These are phyloP conservation scores for Podila verticillata DNA, from an alignment of 192 early-diverging fungal species.

Conservation along the genomic window DNA sequence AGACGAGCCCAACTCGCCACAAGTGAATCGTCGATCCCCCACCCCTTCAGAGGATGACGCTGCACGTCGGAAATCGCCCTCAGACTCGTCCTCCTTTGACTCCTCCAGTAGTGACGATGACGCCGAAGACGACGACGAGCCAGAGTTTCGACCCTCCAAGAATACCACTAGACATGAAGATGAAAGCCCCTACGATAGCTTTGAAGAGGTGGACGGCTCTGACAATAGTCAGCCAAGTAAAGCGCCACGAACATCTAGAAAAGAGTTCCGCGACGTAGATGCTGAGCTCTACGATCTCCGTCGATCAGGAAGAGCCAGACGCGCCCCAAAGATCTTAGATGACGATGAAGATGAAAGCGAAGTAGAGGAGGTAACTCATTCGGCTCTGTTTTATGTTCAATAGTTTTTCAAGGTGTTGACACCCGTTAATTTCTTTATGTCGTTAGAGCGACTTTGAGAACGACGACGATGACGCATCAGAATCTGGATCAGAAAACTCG, in stretches of 20 bases:
- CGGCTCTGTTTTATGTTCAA: too few species aligned
- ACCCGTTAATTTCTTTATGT: neutral
- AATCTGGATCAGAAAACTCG: constrained; percentile 31
- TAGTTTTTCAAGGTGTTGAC: too few species aligned
- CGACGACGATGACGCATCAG: constrained; percentile 39
- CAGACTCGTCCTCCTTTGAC: constrained; percentile 38
- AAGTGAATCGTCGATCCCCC: constrained; percentile 11
- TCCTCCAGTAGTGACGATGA: constrained; percentile 36
- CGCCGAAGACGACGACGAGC: constrained; percentile 44
- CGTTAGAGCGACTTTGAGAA: constrained; percentile 50
- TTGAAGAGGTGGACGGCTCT: constrained; percentile 51
- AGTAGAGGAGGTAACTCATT: neutral
- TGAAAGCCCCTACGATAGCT: constrained; percentile 52
- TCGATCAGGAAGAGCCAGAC: constrained; percentile 62
- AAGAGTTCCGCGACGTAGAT: constrained; percentile 52
- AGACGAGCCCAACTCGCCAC: constrained; percentile 33
- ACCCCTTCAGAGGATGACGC: constrained; percentile 8
- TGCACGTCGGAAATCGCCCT: constrained; percentile 19
- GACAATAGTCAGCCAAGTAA: constrained; percentile 44
- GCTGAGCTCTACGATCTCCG: constrained; percentile 74
- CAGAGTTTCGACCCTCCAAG: constrained; percentile 13
- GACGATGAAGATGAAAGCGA: constrained; percentile 46
- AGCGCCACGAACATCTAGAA: constrained; percentile 53
- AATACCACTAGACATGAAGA: constrained; percentile 19
- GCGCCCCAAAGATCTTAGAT: constrained; percentile 45